These are phyloP conservation scores for Saccharomyces paradoxus DNA, from an alignment of 805 yeast species.

Conservation along the genomic window DNA sequence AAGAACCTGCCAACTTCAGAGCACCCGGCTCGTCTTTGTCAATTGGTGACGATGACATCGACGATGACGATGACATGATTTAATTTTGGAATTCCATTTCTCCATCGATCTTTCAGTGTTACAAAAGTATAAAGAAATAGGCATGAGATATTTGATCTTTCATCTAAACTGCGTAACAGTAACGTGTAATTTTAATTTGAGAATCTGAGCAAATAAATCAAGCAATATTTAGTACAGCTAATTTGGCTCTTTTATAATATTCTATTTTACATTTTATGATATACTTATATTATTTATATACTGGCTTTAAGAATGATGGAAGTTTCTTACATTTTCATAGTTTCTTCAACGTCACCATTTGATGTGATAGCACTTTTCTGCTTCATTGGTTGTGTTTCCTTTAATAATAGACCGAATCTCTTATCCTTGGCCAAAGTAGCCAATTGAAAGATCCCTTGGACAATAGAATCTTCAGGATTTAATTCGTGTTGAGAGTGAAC, in stretches of 20 bases:
- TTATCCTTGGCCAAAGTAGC: conserved; percentile 54
- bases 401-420: conserved; percentile 59
- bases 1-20: conserved; percentile 78
- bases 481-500: conserved; percentile 72
- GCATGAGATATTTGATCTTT: not conserved
- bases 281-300: not conserved
- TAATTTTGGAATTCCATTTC: not conserved
- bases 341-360: conserved; percentile 4
- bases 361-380: conserved; percentile 4
- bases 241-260: not conserved
- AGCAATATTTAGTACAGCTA: not conserved
- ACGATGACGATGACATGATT: conserved; percentile 4
- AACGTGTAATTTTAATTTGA: not conserved
- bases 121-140: not conserved
- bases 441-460: conserved; percentile 44
- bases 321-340: conserved; percentile 10
- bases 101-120: not conserved
- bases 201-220: not conserved
- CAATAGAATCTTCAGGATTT: conserved; percentile 35
- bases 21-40: conserved; percentile 37
- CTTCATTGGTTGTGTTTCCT: conserved; percentile 55
- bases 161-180: too few relatives aligned
- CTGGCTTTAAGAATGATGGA: not conserved
- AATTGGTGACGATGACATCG: conserved; percentile 33
- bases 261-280: not conserved